Evolutionary conservation across 2,329 filamentous ascomycete species (phyloP).

Genomic region (Monilinia aucupariae): DNA sequence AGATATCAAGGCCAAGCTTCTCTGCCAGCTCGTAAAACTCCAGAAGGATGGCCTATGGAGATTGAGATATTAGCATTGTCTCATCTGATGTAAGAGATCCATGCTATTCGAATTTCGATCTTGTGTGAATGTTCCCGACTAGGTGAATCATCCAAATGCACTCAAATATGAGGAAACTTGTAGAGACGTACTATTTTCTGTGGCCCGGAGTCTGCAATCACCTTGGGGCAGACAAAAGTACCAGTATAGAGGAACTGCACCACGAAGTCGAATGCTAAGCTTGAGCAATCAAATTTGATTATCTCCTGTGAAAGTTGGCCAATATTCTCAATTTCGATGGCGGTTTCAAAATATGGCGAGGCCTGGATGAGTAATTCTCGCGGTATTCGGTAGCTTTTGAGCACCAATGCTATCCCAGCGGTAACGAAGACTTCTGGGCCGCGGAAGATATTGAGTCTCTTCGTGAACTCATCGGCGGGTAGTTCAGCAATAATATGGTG

Average conservation of each 20-base stretch:
- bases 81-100: not conserved
- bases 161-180: slow-evolving; percentile 25
- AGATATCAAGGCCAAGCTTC: not conserved
- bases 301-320: slow-evolving; percentile 11
- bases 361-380: slow-evolving; percentile 18
- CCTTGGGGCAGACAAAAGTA: not conserved
- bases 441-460: slow-evolving; percentile 1
- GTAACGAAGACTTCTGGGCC: slow-evolving; percentile 13
- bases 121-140: not conserved
- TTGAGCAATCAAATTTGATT: slow-evolving; percentile 5
- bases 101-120: not conserved
- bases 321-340: slow-evolving; percentile 8
- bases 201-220: not conserved
- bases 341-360: slow-evolving; percentile 16
- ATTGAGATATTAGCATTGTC: not conserved
- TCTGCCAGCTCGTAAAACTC: not conserved
- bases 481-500: not conserved
- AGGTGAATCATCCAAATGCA: not conserved
- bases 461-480: not conserved
- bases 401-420: not conserved
- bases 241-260: slow-evolving; percentile 20
- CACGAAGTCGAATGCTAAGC: slow-evolving; percentile 14
- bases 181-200: slow-evolving; percentile 13
- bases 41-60: not conserved
- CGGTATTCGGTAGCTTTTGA: slow-evolving; percentile 5